These are phyloP conservation scores for Phialocephala sp. DNA, from an alignment of 2,329 filamentous ascomycete genomes.

Conservation along the genomic window DNA sequence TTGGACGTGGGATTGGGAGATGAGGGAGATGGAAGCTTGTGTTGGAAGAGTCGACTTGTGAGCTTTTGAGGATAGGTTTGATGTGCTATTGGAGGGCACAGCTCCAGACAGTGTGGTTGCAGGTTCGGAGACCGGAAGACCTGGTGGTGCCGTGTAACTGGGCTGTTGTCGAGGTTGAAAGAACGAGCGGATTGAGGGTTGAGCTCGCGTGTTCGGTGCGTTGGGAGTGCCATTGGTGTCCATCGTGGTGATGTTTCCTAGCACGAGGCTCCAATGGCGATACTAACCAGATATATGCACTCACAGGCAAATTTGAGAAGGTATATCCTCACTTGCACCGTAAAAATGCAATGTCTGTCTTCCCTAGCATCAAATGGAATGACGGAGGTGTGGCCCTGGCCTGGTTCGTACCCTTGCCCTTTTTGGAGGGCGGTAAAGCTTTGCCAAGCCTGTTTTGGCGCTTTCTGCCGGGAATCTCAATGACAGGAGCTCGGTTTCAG, in stretches of 20 bases:
- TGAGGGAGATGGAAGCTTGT: conserved; percentile 58
- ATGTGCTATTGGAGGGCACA: conserved; percentile 1
- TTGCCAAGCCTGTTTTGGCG: not conserved
- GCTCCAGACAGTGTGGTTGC: conserved; percentile 10
- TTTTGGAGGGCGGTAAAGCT: too few relatives aligned
- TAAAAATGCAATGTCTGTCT: conserved; percentile 17
- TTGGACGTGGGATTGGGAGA: conserved; percentile 58
- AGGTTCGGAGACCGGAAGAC: conserved; percentile 30
- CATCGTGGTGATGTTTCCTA: conserved; percentile 21
- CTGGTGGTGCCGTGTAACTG: conserved; percentile 51
- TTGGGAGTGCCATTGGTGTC: conserved; percentile 24
- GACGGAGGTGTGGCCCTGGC: not conserved
- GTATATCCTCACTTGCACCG: conserved; percentile 3
- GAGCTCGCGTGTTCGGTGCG: conserved; percentile 35
- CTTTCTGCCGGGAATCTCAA: not conserved
- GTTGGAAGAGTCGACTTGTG: conserved; percentile 42
- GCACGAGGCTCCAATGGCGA: not conserved
- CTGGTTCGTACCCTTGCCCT: not conserved
- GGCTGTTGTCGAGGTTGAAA: conserved; percentile 57
- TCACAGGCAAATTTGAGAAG: not conserved
- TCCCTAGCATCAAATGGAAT: conserved; percentile 4
- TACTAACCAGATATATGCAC: not conserved
- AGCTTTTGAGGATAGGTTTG: conserved; percentile 9
- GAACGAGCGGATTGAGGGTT: conserved; percentile 68
- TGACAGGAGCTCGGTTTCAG: conserved; percentile 34